Base-by-base conservation (phyloP, 2,329 filamentous ascomycete species). In the Phoma sp. region DNA sequence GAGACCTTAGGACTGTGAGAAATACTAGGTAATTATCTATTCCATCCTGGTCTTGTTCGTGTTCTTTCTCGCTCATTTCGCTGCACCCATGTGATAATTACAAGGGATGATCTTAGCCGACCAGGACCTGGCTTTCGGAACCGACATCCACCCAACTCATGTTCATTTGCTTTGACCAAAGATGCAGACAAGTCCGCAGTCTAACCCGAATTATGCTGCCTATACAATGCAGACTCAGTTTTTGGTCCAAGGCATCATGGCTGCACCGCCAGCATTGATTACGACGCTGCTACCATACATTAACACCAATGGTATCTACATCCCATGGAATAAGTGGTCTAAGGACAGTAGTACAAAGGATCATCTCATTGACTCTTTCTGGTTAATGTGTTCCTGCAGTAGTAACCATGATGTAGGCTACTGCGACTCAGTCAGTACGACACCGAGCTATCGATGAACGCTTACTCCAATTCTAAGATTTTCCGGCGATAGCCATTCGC, bases 381-480 rank as follows among this genome's bases (percentile, higher is more conserved):
- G 48, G 42, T 44, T 45, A 52, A 56, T 42, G 44, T 40, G 36
- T 37, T 35, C 38, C 40, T 39, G n/a, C 32, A 51, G 45, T 29
- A 52, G 38, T 44, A 30, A 40, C 24, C 22, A 33, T n/a, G 18
- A 46, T 22, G 33, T 39, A 33, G 23, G 52, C 41, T 49, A 49
- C 41, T 50, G 30, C 25, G 37, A 49, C 24, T 45, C 14, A 38
- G 47, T 44, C 40, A 37, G 35, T 47, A 44, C 50, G 33, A 25
- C 25, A 27, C 39, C 29, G 29, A 25, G 47, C 24, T 18, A 23
- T 42, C n/a, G 38, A 55, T 45, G 55, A 49, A 55, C 39, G 46
- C 52, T 53, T 52, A 44, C 18, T 52, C n/a, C 40, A 25, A 24
- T 36, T 55, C 59, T 52, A 62, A 56, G 33, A 45, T 37, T 55